Evolutionary conservation across 1,139 yeast species (phyloP), one percentile per base, ranked within the genome.

Genomic region (Kurtzmaniella quercitrusa): DNA sequence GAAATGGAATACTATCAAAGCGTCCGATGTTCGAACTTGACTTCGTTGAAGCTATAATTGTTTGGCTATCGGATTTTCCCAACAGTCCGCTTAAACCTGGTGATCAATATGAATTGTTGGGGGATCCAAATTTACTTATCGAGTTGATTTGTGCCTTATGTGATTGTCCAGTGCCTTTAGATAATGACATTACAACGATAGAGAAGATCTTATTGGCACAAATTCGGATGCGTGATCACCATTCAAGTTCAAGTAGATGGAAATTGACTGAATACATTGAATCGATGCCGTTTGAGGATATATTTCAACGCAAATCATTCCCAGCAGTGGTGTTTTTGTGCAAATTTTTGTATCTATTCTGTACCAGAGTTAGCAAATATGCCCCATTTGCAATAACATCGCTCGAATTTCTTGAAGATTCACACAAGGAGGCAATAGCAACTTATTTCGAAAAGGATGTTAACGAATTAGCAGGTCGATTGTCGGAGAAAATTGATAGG

Each of bases 51-150:
- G 48, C 63, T 0, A 45, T 55, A 0, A 52, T 60, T n/a, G 52
- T 49, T 23, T 62, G 66, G 66, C 46, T 62, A 3, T 51, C 59
- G 2, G 57, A 54, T 38, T 54, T 63, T 32, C 61, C 62, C 2
- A 42, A 43, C 11, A 50, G 55, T 18, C 60, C 63, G 2, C 39
- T 52, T 2, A 34, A 44, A 1, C 39, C 50, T 4, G 21, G 44
- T 3, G 56, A 52, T 33, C 40, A 15, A 16, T 54, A 53, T 28
- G 21, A 38, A n/a, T 34, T 50, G 1, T 38, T 56, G 17, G 22
- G 37, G 7, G 42, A 39, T n/a, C 19, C 38, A 43, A 33, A 15
- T 38, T 14, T 12, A 11, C n/a, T 46, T 17, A 47, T 44, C 38
- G 47, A 47, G 48, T 38, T 39, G 30, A 49, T 26, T 3, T 45